phyloP scores from a whole-genome alignment of 2,329 filamentous ascomycete genomes.

The Penicillium occitanis region DNA sequence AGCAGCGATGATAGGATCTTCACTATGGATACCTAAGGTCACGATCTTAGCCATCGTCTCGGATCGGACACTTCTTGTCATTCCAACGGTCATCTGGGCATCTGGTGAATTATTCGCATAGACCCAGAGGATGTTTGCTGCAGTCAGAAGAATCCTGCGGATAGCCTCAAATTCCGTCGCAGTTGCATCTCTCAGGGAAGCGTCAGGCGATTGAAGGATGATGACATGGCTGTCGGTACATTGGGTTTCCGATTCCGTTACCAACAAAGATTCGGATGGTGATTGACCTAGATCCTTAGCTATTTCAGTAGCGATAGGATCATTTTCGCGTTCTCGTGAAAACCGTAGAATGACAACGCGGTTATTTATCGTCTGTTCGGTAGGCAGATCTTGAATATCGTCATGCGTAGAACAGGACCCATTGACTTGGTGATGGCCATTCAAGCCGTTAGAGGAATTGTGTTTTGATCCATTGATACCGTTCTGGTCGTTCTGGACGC shows the following conservation, averaged over 20 bases:
- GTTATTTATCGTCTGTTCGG: background rate
- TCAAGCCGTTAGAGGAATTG: background rate
- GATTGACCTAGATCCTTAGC: background rate
- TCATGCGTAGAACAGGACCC: background rate
- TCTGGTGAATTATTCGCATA: conserved; percentile 27
- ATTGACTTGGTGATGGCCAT: background rate
- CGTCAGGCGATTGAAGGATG: conserved; percentile 10
- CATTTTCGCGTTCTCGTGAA: background rate
- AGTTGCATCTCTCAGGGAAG: conserved; percentile 1
- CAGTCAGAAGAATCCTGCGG: conserved; percentile 25
- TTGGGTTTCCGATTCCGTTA: background rate
- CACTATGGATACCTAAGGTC: conserved; percentile 27
- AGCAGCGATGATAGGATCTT: conserved; percentile 22
- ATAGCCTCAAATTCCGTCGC: conserved; percentile 14
- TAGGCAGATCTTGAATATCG: background rate
- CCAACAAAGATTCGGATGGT: background rate
- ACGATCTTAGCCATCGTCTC: conserved; percentile 28
- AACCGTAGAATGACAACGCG: background rate
- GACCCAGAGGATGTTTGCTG: conserved; percentile 29
- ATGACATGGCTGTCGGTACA: conserved; percentile 6
- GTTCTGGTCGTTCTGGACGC: background rate
- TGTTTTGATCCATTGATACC: background rate
- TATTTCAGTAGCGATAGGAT: background rate
- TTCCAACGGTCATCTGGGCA: conserved; percentile 31
- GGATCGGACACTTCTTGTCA: conserved; percentile 29